Conservation (phyloP, 2,329 filamentous ascomycete genomes). For the Coccinonectria pachysandricola region DNA sequence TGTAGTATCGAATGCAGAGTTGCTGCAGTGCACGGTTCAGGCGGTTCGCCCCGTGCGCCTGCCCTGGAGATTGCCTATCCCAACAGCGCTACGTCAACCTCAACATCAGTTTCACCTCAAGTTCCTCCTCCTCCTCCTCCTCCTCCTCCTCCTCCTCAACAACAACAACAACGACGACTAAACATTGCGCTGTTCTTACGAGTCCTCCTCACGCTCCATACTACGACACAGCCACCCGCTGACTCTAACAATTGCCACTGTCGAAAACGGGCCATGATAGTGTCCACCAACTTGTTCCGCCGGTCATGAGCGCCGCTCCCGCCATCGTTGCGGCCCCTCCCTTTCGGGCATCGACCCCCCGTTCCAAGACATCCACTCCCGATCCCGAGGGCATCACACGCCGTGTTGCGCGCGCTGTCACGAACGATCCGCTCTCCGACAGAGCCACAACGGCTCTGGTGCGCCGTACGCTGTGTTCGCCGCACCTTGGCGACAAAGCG, state of each 20-base stretch:
- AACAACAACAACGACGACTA: conserved; percentile 1
- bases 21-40: conserved; percentile 20
- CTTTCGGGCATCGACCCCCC: conserved; percentile 13
- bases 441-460: conserved; percentile 72
- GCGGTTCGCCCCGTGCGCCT: conserved; percentile 16
- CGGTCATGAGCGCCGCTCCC: conserved; percentile 22
- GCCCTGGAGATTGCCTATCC: too few species aligned
- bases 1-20: too few species aligned
- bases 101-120: conserved; percentile 14
- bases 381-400: conserved; percentile 18
- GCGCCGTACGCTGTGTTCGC: conserved; percentile 73
- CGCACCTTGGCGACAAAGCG: conserved; percentile 50
- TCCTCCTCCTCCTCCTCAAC: conserved; percentile 3
- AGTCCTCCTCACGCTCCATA: too few species aligned
- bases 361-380: conserved; percentile 13
- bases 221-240: too few species aligned
- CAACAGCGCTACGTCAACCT: too few species aligned
- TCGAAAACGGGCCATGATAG: conserved; percentile 18
- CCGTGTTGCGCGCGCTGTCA: conserved; percentile 22
- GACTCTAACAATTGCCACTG: too few species aligned
- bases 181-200: conserved; percentile 1
- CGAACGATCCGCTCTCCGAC: conserved; percentile 54
- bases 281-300: conserved; percentile 6
- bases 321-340: conserved; percentile 8
- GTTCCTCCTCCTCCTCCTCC: neutral